These are phyloP conservation scores for Gracilaria gracilis DNA, from an alignment of 23 red algal species.

Conservation along the genomic window DNA sequence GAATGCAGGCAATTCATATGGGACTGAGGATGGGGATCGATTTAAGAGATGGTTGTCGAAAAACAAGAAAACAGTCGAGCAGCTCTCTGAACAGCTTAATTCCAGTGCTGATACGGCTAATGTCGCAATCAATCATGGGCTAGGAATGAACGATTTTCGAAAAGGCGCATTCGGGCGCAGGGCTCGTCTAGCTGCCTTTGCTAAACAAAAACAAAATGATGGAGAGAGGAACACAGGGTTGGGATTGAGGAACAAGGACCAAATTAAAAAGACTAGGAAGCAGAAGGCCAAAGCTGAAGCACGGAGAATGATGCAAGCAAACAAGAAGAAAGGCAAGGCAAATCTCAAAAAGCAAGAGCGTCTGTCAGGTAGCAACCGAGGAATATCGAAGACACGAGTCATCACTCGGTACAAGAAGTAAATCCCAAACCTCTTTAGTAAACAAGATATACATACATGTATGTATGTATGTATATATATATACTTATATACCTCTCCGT, in stretches of 20 bases:
- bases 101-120: background rate
- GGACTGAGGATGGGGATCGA: constrained; percentile 57
- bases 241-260: constrained; percentile 52
- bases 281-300: constrained; percentile 66
- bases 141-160: constrained; percentile 72
- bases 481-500: no score
- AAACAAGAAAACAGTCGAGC: constrained; percentile 67
- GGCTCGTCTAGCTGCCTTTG: constrained; percentile 43
- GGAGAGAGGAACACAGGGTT: background rate
- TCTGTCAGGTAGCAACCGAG: background rate
- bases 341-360: background rate
- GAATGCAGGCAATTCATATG: constrained; percentile 54
- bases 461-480: no score
- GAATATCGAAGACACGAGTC: constrained; percentile 20
- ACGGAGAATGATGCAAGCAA: constrained; percentile 23
- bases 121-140: constrained; percentile 6
- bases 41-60: constrained; percentile 70
- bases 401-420: constrained; percentile 22
- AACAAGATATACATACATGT: background rate
- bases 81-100: constrained; percentile 49
- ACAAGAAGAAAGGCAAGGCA: constrained; percentile 33
- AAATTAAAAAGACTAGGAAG: constrained; percentile 76
- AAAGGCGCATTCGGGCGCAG: constrained; percentile 61
- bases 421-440: background rate
- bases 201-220: background rate